Conservation (phyloP, 1,284 basidiomycete genomes). For the Apiotrichum gracile region DNA sequence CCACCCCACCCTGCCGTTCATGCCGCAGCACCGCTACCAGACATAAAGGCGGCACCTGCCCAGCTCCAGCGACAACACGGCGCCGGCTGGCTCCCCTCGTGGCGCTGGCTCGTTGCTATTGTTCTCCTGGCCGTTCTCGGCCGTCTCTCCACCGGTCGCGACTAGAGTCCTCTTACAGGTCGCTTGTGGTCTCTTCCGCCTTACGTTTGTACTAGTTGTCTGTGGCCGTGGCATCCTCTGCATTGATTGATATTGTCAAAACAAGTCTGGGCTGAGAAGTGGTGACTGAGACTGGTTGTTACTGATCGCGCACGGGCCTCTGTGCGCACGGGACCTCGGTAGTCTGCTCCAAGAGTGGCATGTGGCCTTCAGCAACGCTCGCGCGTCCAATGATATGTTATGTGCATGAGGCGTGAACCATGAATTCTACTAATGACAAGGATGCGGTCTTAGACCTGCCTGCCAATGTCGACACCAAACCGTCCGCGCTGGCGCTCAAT, state of each 20-base stretch:
- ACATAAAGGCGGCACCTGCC: not conserved
- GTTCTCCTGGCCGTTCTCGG: conserved; percentile 38
- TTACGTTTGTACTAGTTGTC: conserved; percentile 1
- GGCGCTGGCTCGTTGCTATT: conserved; percentile 40
- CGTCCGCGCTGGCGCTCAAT: conserved; percentile 46
- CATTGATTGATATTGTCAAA: conserved; percentile 5
- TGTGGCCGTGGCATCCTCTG: conserved; percentile 1
- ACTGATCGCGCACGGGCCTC: no score
- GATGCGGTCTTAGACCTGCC: conserved; percentile 21
- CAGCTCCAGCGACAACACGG: conserved; percentile 4
- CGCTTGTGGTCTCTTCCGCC: not conserved
- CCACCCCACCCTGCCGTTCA: not conserved
- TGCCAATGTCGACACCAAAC: conserved; percentile 43
- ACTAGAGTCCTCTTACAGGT: not conserved
- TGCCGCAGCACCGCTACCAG: not conserved
- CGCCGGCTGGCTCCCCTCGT: conserved; percentile 31
- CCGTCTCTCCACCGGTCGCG: conserved; percentile 19
- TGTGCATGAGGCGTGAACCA: conserved; percentile 4
- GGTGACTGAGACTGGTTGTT: no score
- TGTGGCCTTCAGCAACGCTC: no score
- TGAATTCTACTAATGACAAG: not conserved
- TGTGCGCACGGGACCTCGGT: no score
- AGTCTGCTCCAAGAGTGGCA: no score
- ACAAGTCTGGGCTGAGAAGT: no score
- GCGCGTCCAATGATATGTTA: conserved; percentile 2